Evolutionary conservation across 768 basidiomycete species (phyloP), one percentile per base, ranked within the genome.

Genomic region (Termitomyces sp.): DNA sequence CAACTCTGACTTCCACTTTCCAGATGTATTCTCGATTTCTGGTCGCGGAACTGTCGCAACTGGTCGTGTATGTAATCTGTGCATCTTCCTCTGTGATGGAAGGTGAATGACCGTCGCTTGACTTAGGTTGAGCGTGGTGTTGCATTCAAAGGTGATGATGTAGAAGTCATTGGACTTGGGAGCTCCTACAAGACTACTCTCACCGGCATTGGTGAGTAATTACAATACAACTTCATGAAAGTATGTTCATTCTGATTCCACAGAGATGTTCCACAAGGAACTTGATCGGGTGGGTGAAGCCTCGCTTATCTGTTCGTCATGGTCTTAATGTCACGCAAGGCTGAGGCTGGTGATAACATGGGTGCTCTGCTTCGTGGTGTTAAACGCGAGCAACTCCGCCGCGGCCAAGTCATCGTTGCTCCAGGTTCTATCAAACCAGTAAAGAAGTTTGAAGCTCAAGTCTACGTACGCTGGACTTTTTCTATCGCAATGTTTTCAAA

Each of bases 201-300:
- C 53, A 99, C 94, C 65, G 97, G 97, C 64, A 91, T 95, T 68
- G 92, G 88, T 88, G 62, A 51, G 83, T 73, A 1, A 8, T 56
- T 21, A 43, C 45, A 34, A 0, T 22, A 40, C 0, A 9, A 22
- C 17, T 17, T 7, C 17, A 14, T 47, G 24, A 54, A 37, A 24
- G 6, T 22, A 50, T 19, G 22, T 46, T 38, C 38, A 32, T 1
- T 17, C 48, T 40, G 15, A 54, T 19, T 37, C n/a, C 32, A 15
- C 62, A 94, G 96, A 98, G 74, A 98, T 97, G 93, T 98, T 98
- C 86, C 96, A 97, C 81, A 98, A 97, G 78, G 97, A 99, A 75
- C 84, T 99, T 53, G 97, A 99, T 37, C 85, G 94, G 54, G 90
- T 87, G 71, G 41, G 79, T 63, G 17, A n/a, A 19, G 5, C n/a